Percentiles rank a stretch among this genome's conserved stretches.
These are phyloP conservation scores for Jimgerdemannia lactiflua DNA, from an alignment of 192 early-diverging fungal species.

Conservation along the genomic window DNA sequence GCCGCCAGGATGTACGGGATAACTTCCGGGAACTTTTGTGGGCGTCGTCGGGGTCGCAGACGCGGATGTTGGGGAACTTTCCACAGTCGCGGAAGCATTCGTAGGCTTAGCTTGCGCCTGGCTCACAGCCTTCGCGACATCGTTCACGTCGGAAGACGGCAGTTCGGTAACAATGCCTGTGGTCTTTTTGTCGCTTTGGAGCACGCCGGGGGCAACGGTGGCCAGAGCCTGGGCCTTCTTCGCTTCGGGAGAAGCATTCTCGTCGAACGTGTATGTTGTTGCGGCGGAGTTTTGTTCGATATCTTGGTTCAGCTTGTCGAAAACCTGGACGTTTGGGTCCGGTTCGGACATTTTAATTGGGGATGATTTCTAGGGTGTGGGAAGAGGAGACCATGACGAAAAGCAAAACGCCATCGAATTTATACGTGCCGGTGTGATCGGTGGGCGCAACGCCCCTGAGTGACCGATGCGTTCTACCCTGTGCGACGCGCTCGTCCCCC, in stretches of 20 bases:
- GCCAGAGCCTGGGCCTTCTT: conserved; percentile 19
- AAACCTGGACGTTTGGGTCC: not conserved
- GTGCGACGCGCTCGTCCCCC: too few species aligned
- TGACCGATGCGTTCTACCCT: too few species aligned
- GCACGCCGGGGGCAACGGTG: conserved; percentile 18
- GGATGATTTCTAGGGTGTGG: not conserved
- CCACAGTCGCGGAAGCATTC: not conserved
- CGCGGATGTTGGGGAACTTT: not conserved
- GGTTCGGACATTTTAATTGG: too few species aligned
- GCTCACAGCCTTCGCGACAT: conserved; percentile 8
- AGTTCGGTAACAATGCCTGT: conserved; percentile 23
- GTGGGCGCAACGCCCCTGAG: too few species aligned
- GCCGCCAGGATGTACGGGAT: not conserved
- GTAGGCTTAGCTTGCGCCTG: conserved; percentile 9
- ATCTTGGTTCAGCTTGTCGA: not conserved
- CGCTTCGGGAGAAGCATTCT: conserved; percentile 11
- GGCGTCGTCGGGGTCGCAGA: not conserved
- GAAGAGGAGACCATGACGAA: not conserved
- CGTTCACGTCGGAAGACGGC: conserved; percentile 12
- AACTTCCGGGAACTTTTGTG: not conserved
- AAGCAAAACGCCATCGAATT: too few species aligned
- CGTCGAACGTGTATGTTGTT: conserved; percentile 10
- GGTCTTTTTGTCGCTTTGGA: conserved; percentile 16
- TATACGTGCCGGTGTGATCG: too few species aligned
- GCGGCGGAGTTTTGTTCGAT: conserved; percentile 1